Percentiles rank a stretch among this genome's conserved stretches.
These are phyloP conservation scores for Jamesozyma lodderae DNA, from an alignment of 805 yeast genomes.

Conservation along the genomic window DNA sequence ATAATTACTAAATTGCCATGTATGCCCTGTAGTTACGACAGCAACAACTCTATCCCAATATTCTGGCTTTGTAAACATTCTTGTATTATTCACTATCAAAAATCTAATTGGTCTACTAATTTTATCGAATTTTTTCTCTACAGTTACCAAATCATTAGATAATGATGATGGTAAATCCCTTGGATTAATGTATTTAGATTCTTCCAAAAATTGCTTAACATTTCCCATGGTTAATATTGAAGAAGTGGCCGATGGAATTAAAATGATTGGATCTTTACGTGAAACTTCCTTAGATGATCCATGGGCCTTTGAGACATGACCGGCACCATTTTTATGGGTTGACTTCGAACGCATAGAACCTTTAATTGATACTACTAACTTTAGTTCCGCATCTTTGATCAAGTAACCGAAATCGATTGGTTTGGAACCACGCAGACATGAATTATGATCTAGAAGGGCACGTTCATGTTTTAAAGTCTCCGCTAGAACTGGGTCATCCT, in stretches of 20 bases:
- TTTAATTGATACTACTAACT: conserved; percentile 45
- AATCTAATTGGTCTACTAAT: conserved; percentile 27
- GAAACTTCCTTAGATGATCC: conserved; percentile 4
- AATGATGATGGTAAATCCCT: conserved; percentile 31
- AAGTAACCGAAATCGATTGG: conserved; percentile 59
- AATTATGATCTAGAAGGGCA: conserved; percentile 48
- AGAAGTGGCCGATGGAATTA: conserved; percentile 74
- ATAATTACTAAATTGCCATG: conserved; percentile 91
- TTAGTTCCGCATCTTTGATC: conserved; percentile 55
- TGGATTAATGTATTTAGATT: conserved; percentile 56
- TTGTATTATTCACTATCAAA: conserved; percentile 79
- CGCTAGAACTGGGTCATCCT: conserved; percentile 30
- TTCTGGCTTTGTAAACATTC: conserved; percentile 82
- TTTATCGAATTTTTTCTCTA: conserved; percentile 27
- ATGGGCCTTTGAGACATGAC: conserved; percentile 16
- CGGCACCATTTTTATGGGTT: conserved; percentile 13
- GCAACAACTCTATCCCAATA: conserved; percentile 98
- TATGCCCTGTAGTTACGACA: conserved; percentile 91
- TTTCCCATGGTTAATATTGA: conserved; percentile 57
- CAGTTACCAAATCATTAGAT: conserved; percentile 24
- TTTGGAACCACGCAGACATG: conserved; percentile 57
- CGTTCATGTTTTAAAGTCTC: conserved; percentile 34
- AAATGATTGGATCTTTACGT: conserved; percentile 57
- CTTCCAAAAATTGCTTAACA: conserved; percentile 60
- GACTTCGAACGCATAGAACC: conserved; percentile 22